Evolutionary conservation across 2,329 filamentous ascomycete genomes (phyloP).

Genomic region (Paraphoma sp.): DNA sequence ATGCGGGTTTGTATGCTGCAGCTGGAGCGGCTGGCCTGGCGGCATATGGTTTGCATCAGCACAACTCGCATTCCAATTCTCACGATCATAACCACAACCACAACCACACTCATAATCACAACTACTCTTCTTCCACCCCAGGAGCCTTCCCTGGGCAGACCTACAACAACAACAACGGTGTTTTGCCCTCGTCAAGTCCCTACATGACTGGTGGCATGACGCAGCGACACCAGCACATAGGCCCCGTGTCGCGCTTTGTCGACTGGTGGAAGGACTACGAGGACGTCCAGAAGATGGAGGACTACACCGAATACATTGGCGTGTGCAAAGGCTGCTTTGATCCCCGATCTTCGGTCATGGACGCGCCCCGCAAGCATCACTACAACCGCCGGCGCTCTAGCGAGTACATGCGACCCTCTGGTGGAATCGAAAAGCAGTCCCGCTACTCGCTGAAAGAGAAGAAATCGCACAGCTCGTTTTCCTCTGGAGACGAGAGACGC

Average conservation of each 20-base stretch:
- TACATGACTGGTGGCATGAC: slow-evolving; percentile 49
- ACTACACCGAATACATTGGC: slow-evolving; percentile 71
- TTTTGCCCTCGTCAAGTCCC: slow-evolving; percentile 21
- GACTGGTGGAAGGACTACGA: slow-evolving; percentile 70
- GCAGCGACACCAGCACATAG: slow-evolving; percentile 60
- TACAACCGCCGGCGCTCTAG: slow-evolving; percentile 56
- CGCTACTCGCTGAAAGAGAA: slow-evolving; percentile 55
- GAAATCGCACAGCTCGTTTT: slow-evolving; percentile 37
- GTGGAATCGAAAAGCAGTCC: slow-evolving; percentile 66
- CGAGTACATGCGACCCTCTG: slow-evolving; percentile 50
- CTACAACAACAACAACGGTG: slow-evolving; percentile 25
- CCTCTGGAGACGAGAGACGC: slow-evolving; percentile 43
- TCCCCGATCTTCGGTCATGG: slow-evolving; percentile 60
- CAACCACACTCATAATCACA: slow-evolving; percentile 24
- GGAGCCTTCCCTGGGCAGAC: slow-evolving; percentile 37
- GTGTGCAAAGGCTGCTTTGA: slow-evolving; percentile 72
- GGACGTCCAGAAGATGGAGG: slow-evolving; percentile 70
- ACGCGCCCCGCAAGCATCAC: slow-evolving; percentile 68
- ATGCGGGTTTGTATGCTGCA: slow-evolving; percentile 54
- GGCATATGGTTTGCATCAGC: slow-evolving; percentile 54
- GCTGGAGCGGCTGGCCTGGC: slow-evolving; percentile 56
- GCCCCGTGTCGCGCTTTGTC: slow-evolving; percentile 62
- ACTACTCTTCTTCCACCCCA: slow-evolving; percentile 36
- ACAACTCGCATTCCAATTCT: slow-evolving; percentile 40
- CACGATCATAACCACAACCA: slow-evolving; percentile 43